Evolutionary conservation across 2,329 filamentous ascomycete genomes (phyloP), one percentile per base, ranked within the genome.

Genomic region (Penicillium sp.): DNA sequence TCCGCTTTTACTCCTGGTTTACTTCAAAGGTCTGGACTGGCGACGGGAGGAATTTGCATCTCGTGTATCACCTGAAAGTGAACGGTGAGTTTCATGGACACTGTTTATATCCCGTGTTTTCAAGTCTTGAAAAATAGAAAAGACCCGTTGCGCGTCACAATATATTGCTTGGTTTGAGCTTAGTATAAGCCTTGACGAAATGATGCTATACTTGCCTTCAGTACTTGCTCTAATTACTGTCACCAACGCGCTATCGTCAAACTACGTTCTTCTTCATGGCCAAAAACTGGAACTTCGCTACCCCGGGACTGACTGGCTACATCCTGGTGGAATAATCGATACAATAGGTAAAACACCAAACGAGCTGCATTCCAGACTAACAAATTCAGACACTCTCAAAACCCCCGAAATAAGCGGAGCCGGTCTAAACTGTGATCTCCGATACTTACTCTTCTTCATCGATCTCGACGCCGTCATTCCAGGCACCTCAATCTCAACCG

Each of bases 371-470:
- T 27, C 25, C 12, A 4, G 25, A 6, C 25, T n/a, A 11, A 27
- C 10, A 11, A n/a, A n/a, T 25, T 5, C 6, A 35, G 11, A 30
- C n/a, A 26, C 4, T 10, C 6, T 4, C 0, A 8, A 7, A 4
- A 23, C 15, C 2, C 56, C 52, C 0, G 44, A 46, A 14, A 53
- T 58, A 9, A 47, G 50, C 27, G 40, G 34, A 2, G 4, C 9
- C 1, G 39, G 33, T 4, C 42, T 56, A 0, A 3, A 34, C 11
- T 41, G 32, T 18, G 23, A 40, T 3, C 8, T 18, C 9, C 43
- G 36, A 3, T 58, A 57, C 14, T 35, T 52, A 1, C n/a, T 55
- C 4, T 23, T 59, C n/a, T 47, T 54, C 20, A 35, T 57, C 22
- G 56, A 59, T 25, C 39, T 52, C 1, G 55, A 59, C 30, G 56